phyloP scores from a whole-genome alignment of 2,329 filamentous ascomycete genomes.

The Trichophyton rubrum region DNA sequence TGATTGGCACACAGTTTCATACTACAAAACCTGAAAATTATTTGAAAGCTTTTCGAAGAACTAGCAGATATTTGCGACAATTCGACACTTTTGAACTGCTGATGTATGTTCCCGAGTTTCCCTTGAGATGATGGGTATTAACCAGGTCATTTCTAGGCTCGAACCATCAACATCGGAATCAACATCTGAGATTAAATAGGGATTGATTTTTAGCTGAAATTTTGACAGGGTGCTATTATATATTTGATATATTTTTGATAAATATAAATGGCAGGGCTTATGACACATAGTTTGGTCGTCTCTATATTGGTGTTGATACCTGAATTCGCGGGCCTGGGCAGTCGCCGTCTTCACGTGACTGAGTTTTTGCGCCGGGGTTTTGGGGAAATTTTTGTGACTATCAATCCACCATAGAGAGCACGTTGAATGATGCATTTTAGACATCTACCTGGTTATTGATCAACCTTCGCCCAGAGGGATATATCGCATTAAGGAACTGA shows the following conservation, averaged over 20 bases:
- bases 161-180: not conserved
- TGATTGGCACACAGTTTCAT: slow-evolving; percentile 37
- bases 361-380: not conserved
- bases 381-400: not conserved
- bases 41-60: slow-evolving; percentile 62
- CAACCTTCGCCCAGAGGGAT: not conserved
- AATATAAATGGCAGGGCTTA: no score
- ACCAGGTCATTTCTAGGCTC: not conserved
- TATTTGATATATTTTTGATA: no score
- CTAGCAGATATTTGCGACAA: slow-evolving; percentile 52
- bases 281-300: no score
- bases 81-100: slow-evolving; percentile 71
- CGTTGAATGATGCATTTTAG: not conserved
- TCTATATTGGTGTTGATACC: no score
- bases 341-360: no score
- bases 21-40: slow-evolving; percentile 39
- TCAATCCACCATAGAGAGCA: not conserved
- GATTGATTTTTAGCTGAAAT: no score
- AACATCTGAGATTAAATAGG: not conserved
- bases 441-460: not conserved
- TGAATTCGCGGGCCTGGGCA: no score
- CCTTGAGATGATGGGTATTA: not conserved
- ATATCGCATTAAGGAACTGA: not conserved
- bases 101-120: slow-evolving; percentile 38
- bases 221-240: no score